These are phyloP conservation scores for Tetradesmus obliquus DNA, from an alignment of 139 green algal genomes.

Conservation along the genomic window DNA sequence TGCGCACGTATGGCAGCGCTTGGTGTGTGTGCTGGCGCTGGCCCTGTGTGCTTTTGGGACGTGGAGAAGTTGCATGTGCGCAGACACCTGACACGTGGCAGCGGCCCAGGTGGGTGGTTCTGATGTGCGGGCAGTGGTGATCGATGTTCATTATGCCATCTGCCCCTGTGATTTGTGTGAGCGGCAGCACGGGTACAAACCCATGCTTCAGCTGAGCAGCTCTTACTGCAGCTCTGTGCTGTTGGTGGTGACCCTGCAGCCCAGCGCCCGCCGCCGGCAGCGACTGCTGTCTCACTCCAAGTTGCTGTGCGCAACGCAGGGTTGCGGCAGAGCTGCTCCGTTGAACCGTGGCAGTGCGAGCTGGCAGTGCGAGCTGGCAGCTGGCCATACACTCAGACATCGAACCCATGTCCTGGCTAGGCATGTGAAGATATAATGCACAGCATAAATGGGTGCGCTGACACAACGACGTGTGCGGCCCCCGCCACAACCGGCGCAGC, in stretches of 20 bases:
- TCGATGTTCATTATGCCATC: not conserved
- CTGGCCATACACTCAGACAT: too few species aligned
- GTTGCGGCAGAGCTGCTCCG: too few species aligned
- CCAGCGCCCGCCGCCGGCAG: not conserved
- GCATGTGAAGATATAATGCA: too few species aligned
- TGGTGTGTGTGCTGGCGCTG: not conserved
- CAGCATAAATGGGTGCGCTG: too few species aligned
- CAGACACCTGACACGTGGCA: not conserved
- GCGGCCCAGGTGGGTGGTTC: not conserved
- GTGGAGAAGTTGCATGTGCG: too few species aligned
- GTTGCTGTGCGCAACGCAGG: not conserved
- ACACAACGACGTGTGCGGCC: too few species aligned
- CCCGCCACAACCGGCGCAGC: too few species aligned
- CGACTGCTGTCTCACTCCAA: not conserved
- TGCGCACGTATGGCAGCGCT: not conserved
- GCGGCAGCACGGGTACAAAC: not conserved
- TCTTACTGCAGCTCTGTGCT: not conserved
- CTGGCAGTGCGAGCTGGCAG: too few species aligned
- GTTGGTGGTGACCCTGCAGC: not conserved
- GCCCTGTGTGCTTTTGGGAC: too few species aligned
- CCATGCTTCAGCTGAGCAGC: not conserved
- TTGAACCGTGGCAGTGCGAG: too few species aligned
- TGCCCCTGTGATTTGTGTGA: not conserved
- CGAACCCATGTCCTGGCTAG: too few species aligned
- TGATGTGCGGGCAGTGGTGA: accelerated